A percentile compares a stretch with the other conserved stretches of the same genome.
Conservation (phyloP, 768 basidiomycete genomes). For the Tricholoma sp. region DNA sequence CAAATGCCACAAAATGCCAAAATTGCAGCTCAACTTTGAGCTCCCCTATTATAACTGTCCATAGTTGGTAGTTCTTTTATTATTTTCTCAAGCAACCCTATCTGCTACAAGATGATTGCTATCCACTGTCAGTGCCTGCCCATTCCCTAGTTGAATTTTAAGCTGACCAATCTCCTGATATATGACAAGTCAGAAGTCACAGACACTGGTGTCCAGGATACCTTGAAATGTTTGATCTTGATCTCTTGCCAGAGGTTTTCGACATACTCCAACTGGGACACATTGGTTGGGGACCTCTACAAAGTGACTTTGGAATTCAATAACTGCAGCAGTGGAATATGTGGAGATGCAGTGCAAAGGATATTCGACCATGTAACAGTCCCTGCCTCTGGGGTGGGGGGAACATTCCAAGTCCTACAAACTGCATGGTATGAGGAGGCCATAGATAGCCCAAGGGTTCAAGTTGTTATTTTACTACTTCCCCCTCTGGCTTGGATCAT, state of each 20-base stretch:
- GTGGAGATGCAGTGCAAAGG: no score
- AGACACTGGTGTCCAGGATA: conserved; percentile 13
- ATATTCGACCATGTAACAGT: no score
- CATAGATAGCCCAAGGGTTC: no score
- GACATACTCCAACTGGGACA: background rate
- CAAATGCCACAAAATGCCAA: no score
- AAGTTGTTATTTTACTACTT: no score
- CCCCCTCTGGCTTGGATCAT: no score
- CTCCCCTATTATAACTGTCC: no score
- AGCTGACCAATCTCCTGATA: background rate
- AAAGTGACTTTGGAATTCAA: background rate
- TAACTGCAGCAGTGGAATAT: background rate
- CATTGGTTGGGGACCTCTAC: conserved; percentile 3
- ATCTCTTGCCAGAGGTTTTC: conserved; percentile 14
- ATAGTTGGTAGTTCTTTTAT: background rate
- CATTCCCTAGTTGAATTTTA: background rate
- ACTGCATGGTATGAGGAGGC: no score
- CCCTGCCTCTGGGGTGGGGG: no score
- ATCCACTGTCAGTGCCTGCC: conserved; percentile 3
- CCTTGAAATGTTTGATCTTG: conserved; percentile 12
- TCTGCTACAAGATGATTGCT: conserved; percentile 9
- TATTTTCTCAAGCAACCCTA: conserved; percentile 7
- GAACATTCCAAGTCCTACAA: no score
- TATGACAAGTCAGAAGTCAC: conserved; percentile 5
- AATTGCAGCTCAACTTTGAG: no score